Conservation (phyloP, 2,329 filamentous ascomycete species). For the Nemania sp. region DNA sequence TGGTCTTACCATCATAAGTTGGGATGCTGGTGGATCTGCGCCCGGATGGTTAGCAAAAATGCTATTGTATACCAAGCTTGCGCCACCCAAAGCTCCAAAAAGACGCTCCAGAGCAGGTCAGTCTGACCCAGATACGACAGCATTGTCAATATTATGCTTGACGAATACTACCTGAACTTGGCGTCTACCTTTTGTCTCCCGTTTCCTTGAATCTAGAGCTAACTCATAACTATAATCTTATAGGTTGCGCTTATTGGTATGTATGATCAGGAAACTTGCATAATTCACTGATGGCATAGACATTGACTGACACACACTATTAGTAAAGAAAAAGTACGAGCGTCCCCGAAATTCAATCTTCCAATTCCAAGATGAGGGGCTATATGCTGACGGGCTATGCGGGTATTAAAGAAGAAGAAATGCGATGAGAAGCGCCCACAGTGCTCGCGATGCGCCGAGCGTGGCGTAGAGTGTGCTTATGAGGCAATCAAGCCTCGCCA, state of each 20-base stretch:
- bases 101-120: slow-evolving; percentile 69
- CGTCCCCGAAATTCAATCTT: slow-evolving; percentile 8
- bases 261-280: slow-evolving; percentile 43
- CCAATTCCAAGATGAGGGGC: background rate
- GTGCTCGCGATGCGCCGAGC: slow-evolving; percentile 64
- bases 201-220: slow-evolving; percentile 36
- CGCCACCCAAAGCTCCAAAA: slow-evolving; percentile 69
- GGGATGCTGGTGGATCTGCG: slow-evolving; percentile 31
- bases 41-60: slow-evolving; percentile 54
- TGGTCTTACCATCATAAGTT: slow-evolving; percentile 15
- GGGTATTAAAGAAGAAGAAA: slow-evolving; percentile 64
- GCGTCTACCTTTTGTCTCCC: background rate
- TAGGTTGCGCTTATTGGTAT: slow-evolving; percentile 67
- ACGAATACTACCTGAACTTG: slow-evolving; percentile 8
- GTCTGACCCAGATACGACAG: slow-evolving; percentile 44
- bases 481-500: slow-evolving; percentile 61
- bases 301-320: slow-evolving; percentile 39
- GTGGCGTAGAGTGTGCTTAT: slow-evolving; percentile 62
- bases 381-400: slow-evolving; percentile 20
- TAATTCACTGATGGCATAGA: slow-evolving; percentile 15
- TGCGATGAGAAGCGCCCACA: slow-evolving; percentile 65
- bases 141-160: slow-evolving; percentile 5
- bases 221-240: slow-evolving; percentile 40
- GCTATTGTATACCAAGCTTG: slow-evolving; percentile 69
- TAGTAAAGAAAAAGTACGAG: slow-evolving; percentile 67